Evolutionary conservation across 805 yeast genomes (phyloP), one percentile per base, ranked within the genome.

Genomic region (Metahyphopichia silvanorum): DNA sequence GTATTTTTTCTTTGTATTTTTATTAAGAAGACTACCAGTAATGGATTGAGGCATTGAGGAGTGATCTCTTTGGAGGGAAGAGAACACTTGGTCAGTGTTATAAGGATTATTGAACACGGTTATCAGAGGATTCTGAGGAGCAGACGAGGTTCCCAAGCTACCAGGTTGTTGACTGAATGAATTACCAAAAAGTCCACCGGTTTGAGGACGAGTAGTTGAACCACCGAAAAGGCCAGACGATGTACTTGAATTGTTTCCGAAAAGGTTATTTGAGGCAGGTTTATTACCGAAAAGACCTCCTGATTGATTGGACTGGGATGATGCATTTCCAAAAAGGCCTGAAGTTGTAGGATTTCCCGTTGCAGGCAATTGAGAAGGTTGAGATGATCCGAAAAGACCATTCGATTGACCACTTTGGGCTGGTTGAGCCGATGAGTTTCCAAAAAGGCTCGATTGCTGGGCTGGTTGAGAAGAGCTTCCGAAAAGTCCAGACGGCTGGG

Each of bases 11-110:
- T 52, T 51, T 16, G 46, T 46, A 12, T 2, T 23, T 8, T 33
- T 37, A 6, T 30, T 32, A 25, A 56, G 55, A 6, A 60, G 30
- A 16, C 42, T 40, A 16, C 49, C 57, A 0, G 67, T 62, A 11
- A 62, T 52, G 11, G 67, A 59, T 25, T 45, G 46, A 0, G 69
- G 69, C 61, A 63, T 59, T 8, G 37, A 21, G 19, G 34, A 34
- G 12, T 40, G 39, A 4, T 49, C 38, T 10, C 38, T 41, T 27
- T 44, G 47, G 11, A 56, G 44, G 21, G 43, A 39, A 5, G 50
- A 27, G 10, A 62, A 43, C 8, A 55, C 50, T 29, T 43, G 39
- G 26, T 50, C 48, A 16, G 53, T 53, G 24, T 52, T 56, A 40
- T 63, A 63, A 2, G 67, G 65, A 33, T 61, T 54, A 7, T 17